These are phyloP conservation scores for Metschnikowia continentalis DNA, from an alignment of 805 yeast genomes.

Conservation along the genomic window DNA sequence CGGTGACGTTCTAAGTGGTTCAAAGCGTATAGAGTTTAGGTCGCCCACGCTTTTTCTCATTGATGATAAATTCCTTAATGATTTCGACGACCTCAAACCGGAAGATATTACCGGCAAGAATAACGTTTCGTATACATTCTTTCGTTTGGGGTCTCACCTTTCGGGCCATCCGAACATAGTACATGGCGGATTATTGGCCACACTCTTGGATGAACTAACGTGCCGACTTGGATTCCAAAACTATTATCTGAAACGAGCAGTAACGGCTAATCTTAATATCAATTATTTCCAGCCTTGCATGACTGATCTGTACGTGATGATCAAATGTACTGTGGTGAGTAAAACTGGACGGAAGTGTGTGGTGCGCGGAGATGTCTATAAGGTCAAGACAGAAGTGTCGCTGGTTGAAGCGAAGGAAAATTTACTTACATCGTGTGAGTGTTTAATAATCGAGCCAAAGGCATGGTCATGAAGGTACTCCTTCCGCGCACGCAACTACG, in stretches of 20 bases:
- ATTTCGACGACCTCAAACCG: slow-evolving; percentile 21
- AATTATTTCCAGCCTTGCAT: slow-evolving; percentile 36
- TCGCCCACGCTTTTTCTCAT: slow-evolving; percentile 31
- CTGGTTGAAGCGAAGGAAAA: slow-evolving; percentile 21
- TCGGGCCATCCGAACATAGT: slow-evolving; percentile 40
- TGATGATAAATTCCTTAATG: slow-evolving; percentile 27
- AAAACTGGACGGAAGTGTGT: slow-evolving; percentile 38
- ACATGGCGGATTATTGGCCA: slow-evolving; percentile 44
- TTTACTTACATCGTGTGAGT: slow-evolving; percentile 34
- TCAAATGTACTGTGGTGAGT: slow-evolving; percentile 29
- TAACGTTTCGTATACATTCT: slow-evolving; percentile 35
- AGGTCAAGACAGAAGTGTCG: slow-evolving; percentile 10
- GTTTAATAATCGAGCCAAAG: slow-evolving; percentile 38
- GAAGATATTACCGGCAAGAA: slow-evolving; percentile 13
- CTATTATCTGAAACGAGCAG: slow-evolving; percentile 36
- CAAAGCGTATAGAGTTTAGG: slow-evolving; percentile 31
- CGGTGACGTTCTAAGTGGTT: slow-evolving; percentile 32
- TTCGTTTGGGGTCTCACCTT: slow-evolving; percentile 35
- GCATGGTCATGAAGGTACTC: background rate
- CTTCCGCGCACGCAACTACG: background rate
- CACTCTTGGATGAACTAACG: slow-evolving; percentile 40
- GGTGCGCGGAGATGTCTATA: slow-evolving; percentile 34
- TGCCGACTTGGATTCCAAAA: slow-evolving; percentile 42
- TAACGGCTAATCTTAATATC: slow-evolving; percentile 42
- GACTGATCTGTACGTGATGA: slow-evolving; percentile 28